Evolutionary conservation across 2,329 filamentous ascomycete species (phyloP), one percentile per base, ranked within the genome.

Genomic region (Lecanicillium sp.): DNA sequence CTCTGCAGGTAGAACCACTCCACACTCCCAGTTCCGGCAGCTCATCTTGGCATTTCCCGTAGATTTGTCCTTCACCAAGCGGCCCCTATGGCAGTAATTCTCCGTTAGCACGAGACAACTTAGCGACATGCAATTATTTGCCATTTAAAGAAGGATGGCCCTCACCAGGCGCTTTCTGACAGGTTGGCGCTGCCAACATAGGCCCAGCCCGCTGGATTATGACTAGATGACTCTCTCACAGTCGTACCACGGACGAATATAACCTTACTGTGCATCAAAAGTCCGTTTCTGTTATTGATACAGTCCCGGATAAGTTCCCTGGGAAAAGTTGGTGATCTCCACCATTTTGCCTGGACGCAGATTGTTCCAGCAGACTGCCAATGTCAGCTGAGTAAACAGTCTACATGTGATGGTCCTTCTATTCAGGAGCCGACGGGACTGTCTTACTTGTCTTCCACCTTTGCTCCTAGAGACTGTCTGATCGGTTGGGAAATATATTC

Each of bases 1-100:
- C 17, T 43, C 19, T n/a, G 33, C 39, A 11, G 47, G 81, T 33
- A 96, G 63, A 20, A 97, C 58, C 1, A 98, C 87, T 29, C 93
- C 93, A 60, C 90, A 95, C 67, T 97, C 93, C 90, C 91, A 97
- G 64, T 97, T 98, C 47, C 87, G 82, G 64, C 86, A 90, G 53
- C 78, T 90, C 53, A 97, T 73, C 64, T 89, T 95, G 11, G 81
- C 78, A 52, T 78, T 67, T 52, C 83, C 83, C 2, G 79, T 84
- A 7, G 63, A 67, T 55, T 77, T 81, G 58, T 94, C 84, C 58
- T 83, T 82, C 46, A 83, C 79, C 24, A 95, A 67, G 39, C 82
- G 82, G 19, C 91, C 93, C 91, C 86, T 88, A 55, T 55, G 47
- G 38, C 32, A 27, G 39, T 24, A n/a, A n/a, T 29, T n/a, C 17